A percentile compares a stretch with the other conserved stretches of the same genome.
Conservation (phyloP, 1,284 basidiomycete genomes). For the Marasmius tenuissimus region DNA sequence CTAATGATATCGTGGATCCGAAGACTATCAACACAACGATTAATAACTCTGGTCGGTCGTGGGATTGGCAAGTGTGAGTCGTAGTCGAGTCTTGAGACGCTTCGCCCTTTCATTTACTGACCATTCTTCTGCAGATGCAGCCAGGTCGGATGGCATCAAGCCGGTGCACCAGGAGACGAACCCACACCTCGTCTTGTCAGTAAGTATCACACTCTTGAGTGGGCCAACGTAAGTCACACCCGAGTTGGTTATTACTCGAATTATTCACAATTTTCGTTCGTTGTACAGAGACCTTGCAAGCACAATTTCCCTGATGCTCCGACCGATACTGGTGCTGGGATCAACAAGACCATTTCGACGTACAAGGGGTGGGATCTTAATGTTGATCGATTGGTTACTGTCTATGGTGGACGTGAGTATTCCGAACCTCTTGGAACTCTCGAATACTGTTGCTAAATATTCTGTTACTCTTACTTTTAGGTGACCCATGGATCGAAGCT, state of each 20-base stretch:
- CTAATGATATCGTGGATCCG: no score
- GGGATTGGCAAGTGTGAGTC: constrained; percentile 60
- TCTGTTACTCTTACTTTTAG: background rate
- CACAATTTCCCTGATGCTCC: background rate
- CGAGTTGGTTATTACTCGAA: background rate
- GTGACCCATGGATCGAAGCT: background rate
- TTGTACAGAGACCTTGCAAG: background rate
- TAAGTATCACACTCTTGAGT: background rate
- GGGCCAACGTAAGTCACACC: background rate
- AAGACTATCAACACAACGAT: constrained; percentile 38
- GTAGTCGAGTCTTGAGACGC: constrained; percentile 1
- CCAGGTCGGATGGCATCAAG: constrained; percentile 65
- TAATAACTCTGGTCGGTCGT: constrained; percentile 53
- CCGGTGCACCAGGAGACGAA: constrained; percentile 48
- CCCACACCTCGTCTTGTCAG: background rate
- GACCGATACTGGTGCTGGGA: background rate
- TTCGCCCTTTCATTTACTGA: no score
- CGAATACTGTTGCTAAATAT: background rate
- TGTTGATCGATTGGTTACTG: background rate
- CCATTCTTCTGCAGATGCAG: constrained; percentile 50
- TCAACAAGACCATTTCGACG: background rate
- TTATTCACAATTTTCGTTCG: background rate
- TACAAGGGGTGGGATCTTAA: background rate
- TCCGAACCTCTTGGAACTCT: background rate
- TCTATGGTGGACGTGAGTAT: background rate